Base-by-base conservation (phyloP, 805 yeast species). In the Yarrowia alimentaria region DNA sequence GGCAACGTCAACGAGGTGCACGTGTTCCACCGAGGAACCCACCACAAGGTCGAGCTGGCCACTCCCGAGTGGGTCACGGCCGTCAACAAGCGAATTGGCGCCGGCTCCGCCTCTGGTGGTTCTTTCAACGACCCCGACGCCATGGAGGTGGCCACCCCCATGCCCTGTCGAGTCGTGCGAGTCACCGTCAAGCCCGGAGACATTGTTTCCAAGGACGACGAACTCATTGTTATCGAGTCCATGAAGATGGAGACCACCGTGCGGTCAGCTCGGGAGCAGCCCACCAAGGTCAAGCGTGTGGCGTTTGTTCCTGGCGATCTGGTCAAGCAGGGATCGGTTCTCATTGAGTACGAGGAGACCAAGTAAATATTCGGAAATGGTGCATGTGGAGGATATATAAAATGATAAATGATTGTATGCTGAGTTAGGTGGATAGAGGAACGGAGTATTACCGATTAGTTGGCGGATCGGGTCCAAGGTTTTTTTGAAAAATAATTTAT, bases 61-160 rank as follows among this genome's bases (percentile, higher is more conserved):
- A 52, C 55, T 17, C 65, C 67, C 12, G 56, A 56, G 21, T 62
- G 66, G 66, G 50, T 62, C 26, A 52, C 57, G 10, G 50, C 50
- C 16, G 50, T 43, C 35, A 43, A 43, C 37, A 43, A 43, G 29
- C 26, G 50, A 43, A 30, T 43, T 60, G 99, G 99, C 58, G 99
- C 91, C 56, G 98, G 90, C 63, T 78, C 94, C 61, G 70, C 69
- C 49, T 80, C 93, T 54, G 99, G 99, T 54, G 95, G 91, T 70
- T 81, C 97, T 33, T 94, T 79, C 64, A 99, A 98, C 33, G 99
- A 93, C 72, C 96, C 94, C 52, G 99, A 93, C 72, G 99, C 94
- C 58, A 93, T 93, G 99, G 94, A 93, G 71, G 93, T 93, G 98
- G 89, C 90, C 69, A 93, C 94, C 96, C 98, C 99, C 37, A 76